A percentile compares a stretch with the other conserved stretches of the same genome.
Conservation (phyloP, 352 stramenopile genomes). For the Phytophthora sp. region DNA sequence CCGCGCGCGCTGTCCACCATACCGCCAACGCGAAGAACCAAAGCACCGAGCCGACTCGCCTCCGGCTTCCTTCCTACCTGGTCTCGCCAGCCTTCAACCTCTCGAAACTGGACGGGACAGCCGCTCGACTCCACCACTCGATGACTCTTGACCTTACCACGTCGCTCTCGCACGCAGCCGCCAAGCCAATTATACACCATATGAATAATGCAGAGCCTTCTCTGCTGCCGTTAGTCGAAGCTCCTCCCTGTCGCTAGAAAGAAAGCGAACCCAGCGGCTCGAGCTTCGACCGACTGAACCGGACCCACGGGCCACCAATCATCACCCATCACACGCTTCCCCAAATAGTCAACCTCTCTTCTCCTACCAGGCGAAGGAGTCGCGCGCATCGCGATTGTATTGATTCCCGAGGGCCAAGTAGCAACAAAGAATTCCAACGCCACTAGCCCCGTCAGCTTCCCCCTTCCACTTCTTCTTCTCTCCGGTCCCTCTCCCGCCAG, state of each 20-base stretch:
- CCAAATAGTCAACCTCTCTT: conserved; percentile 38
- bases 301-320: conserved; percentile 21
- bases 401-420: conserved; percentile 30
- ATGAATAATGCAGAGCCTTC: conserved; percentile 46
- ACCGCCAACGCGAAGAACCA: conserved; percentile 33
- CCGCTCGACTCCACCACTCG: conserved; percentile 30
- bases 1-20: background rate
- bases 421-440: conserved; percentile 31
- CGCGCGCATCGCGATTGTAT: conserved; percentile 23
- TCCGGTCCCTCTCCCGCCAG: conserved; percentile 31
- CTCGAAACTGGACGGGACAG: conserved; percentile 28
- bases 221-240: conserved; percentile 30
- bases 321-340: conserved; percentile 27
- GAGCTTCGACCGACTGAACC: conserved; percentile 30
- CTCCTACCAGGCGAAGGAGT: conserved; percentile 26
- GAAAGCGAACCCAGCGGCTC: conserved; percentile 15
- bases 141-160: conserved; percentile 33
- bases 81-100: conserved; percentile 30
- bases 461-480: conserved; percentile 31
- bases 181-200: conserved; percentile 42
- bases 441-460: conserved; percentile 30
- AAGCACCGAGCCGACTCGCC: conserved; percentile 26
- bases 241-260: conserved; percentile 17
- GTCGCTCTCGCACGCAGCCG: conserved; percentile 16
- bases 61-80: conserved; percentile 7